Percentiles rank a stretch among this genome's conserved stretches.
Evolutionary conservation across 495 filamentous ascomycete genomes (phyloP).

Genomic region (Penicillium nucicola): DNA sequence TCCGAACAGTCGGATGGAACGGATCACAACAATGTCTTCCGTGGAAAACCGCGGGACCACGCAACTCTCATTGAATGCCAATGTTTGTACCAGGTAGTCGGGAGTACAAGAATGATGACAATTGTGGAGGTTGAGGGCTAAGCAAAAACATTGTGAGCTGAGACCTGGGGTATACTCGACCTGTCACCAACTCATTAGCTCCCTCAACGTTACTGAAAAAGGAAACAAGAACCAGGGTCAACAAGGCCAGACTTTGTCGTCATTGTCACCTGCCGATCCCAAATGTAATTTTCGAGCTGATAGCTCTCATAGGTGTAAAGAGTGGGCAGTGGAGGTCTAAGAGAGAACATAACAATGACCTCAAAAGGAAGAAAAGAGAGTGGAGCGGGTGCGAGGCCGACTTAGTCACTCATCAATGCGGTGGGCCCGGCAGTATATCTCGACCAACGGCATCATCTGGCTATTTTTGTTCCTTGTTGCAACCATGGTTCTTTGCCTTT

Average conservation of each 20-base stretch:
- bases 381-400: slow-evolving; percentile 11
- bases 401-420: slow-evolving; percentile 9
- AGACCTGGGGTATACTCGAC: not conserved
- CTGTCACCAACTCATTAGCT: too few species aligned
- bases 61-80: not conserved
- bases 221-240: too few species aligned
- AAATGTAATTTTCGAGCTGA: not conserved
- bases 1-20: not conserved
- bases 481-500: slow-evolving; percentile 1
- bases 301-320: not conserved
- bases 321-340: not conserved
- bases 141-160: not conserved
- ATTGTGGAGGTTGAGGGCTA: not conserved
- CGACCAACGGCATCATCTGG: slow-evolving; percentile 8
- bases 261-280: too few species aligned
- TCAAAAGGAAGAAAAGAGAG: slow-evolving; percentile 5
- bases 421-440: slow-evolving; percentile 3
- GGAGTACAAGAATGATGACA: not conserved
- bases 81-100: not conserved
- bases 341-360: not conserved
- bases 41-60: not conserved
- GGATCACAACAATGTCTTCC: not conserved
- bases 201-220: too few species aligned
- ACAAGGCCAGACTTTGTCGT: too few species aligned
- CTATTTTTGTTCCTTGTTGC: slow-evolving; percentile 16